A percentile compares a stretch with the other conserved stretches of the same genome.
Evolutionary conservation across 140 eudicot genomes (phyloP).

Genomic region (Erigeron philadelphicus): DNA sequence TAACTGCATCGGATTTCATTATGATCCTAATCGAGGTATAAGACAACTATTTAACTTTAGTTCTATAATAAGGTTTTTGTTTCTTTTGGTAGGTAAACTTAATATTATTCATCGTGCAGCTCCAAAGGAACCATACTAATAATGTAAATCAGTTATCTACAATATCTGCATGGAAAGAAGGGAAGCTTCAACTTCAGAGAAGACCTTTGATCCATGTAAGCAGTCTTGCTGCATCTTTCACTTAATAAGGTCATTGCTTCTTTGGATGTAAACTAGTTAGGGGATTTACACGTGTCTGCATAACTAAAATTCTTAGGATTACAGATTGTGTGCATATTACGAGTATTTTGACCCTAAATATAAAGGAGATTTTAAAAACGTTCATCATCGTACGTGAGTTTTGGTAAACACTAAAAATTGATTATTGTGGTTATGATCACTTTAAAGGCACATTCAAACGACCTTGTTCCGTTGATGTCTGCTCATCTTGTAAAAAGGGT

Average conservation of each 20-base stretch:
- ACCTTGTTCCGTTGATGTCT: no score
- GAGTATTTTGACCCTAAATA: neutral
- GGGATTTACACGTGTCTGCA: no score
- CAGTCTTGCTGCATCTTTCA: slow-evolving; percentile 4
- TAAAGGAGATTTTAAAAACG: neutral
- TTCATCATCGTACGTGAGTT: neutral
- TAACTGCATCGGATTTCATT: slow-evolving; percentile 70
- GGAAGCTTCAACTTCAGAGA: slow-evolving; percentile 41
- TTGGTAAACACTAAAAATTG: neutral
- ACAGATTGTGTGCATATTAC: no score
- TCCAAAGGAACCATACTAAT: slow-evolving; percentile 40
- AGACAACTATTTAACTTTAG: neutral
- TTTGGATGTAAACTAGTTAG: no score
- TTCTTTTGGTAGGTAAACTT: slow-evolving; percentile 4
- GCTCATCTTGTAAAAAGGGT: no score
- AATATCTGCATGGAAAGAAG: slow-evolving; percentile 54
- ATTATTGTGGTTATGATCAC: neutral
- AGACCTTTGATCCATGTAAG: slow-evolving; percentile 54
- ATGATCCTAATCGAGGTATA: slow-evolving; percentile 54
- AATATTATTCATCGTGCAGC: slow-evolving; percentile 37
- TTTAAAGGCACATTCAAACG: no score
- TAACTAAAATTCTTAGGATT: no score
- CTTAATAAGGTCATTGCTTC: neutral
- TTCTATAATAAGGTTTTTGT: neutral
- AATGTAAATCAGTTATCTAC: slow-evolving; percentile 29